Percentiles rank a stretch among this genome's conserved stretches.
These are phyloP conservation scores for Amylostereum chailletii DNA, from an alignment of 1,284 basidiomycete genomes.

Conservation along the genomic window DNA sequence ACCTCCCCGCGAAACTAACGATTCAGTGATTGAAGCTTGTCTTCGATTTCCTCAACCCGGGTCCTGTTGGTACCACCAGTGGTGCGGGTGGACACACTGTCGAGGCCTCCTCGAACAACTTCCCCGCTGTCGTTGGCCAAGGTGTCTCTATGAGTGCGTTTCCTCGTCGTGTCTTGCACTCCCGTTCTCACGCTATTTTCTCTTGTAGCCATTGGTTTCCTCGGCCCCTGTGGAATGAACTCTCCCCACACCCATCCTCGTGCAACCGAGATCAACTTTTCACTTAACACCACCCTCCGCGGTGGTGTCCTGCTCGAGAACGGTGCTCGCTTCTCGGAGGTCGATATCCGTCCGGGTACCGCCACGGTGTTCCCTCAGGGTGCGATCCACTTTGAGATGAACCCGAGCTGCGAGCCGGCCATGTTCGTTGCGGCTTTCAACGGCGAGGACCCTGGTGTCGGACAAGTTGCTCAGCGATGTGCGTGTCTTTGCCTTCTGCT, in stretches of 20 bases:
- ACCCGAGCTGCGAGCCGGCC: slow-evolving; percentile 19
- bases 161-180: neutral
- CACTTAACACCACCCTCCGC: slow-evolving; percentile 24
- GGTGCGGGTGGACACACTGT: slow-evolving; percentile 3
- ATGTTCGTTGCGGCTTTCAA: slow-evolving; percentile 17
- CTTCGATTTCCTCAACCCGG: neutral
- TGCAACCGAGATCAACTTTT: slow-evolving; percentile 27
- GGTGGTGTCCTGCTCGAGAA: slow-evolving; percentile 27
- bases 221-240: slow-evolving; percentile 25
- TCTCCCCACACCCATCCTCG: slow-evolving; percentile 30
- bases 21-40: neutral
- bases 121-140: slow-evolving; percentile 2
- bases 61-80: neutral
- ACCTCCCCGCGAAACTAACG: too few relatives aligned
- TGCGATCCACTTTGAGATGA: slow-evolving; percentile 27
- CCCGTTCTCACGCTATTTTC: neutral
- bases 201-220: slow-evolving; percentile 5
- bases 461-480: slow-evolving; percentile 23
- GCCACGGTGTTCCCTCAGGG: slow-evolving; percentile 28
- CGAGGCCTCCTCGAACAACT: neutral
- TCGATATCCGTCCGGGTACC: slow-evolving; percentile 21
- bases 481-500: slow-evolving; percentile 4
- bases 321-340: slow-evolving; percentile 24
- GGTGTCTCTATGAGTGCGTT: slow-evolving; percentile 6
- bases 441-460: slow-evolving; percentile 24